Evolutionary conservation across 2,329 filamentous ascomycete species (phyloP).

Genomic region (Pezicula radicicola): DNA sequence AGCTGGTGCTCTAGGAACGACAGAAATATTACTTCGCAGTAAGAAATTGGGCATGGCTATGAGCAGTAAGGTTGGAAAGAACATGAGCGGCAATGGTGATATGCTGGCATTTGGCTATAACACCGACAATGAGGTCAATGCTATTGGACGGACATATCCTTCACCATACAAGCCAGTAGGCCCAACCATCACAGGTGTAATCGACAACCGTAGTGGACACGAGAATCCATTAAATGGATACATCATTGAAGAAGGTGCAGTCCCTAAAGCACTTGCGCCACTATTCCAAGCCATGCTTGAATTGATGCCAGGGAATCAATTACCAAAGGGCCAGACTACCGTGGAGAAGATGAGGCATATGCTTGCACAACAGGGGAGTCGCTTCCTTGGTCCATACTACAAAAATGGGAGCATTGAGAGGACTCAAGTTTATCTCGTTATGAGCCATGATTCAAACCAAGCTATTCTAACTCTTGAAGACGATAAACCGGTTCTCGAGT

Average conservation of each 20-base stretch:
- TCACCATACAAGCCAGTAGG: conserved; percentile 51
- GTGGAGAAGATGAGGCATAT: conserved; percentile 41
- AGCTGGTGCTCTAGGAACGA: conserved; percentile 62
- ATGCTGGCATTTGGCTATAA: conserved; percentile 65
- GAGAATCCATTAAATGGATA: conserved; percentile 57
- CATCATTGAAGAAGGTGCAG: conserved; percentile 61
- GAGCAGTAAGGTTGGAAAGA: conserved; percentile 54
- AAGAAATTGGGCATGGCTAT: conserved; percentile 54
- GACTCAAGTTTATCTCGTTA: conserved; percentile 60
- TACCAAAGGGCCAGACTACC: conserved; percentile 35
- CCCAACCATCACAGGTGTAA: conserved; percentile 60
- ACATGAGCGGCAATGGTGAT: conserved; percentile 66
- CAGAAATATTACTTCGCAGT: conserved; percentile 62
- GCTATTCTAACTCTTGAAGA: conserved; percentile 55
- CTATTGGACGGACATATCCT: conserved; percentile 49
- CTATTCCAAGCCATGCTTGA: conserved; percentile 57
- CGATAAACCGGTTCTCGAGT: conserved; percentile 57
- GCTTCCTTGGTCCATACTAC: conserved; percentile 57
- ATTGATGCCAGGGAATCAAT: conserved; percentile 44
- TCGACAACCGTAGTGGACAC: conserved; percentile 53
- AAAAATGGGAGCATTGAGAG: conserved; percentile 52
- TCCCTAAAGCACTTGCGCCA: conserved; percentile 53
- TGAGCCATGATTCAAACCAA: conserved; percentile 43
- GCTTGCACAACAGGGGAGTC: conserved; percentile 47
- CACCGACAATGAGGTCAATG: conserved; percentile 52